phyloP scores from a whole-genome alignment of 345 rosid genomes.

The Salix brachista region DNA sequence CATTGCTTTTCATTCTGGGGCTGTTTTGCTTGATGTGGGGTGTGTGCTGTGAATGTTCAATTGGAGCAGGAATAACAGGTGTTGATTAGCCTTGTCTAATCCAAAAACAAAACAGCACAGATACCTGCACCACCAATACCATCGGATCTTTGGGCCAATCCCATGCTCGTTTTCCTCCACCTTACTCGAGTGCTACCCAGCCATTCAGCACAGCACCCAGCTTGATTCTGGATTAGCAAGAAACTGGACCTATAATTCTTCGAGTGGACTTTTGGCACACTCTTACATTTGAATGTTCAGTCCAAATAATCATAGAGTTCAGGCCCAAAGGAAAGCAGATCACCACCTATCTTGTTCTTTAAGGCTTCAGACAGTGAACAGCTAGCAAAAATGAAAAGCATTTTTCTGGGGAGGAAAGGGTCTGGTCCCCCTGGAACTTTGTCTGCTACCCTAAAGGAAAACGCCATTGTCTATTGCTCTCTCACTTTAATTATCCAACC shows the following conservation, averaged over 20 bases:
- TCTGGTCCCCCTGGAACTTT: neutral
- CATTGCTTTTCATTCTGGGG: constrained; percentile 14
- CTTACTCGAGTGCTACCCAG: neutral
- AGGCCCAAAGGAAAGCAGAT: neutral
- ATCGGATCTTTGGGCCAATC: neutral
- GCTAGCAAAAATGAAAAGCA: neutral
- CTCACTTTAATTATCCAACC: neutral
- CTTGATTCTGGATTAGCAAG: neutral
- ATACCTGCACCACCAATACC: neutral
- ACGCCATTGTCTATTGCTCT: neutral
- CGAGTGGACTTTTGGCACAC: neutral
- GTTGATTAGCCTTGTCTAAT: constrained; percentile 3
- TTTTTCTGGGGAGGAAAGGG: neutral
- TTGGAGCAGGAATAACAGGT: neutral
- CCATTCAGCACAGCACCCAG: neutral
- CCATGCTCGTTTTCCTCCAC: neutral
- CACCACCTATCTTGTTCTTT: neutral
- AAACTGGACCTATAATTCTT: neutral
- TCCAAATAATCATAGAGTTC: neutral
- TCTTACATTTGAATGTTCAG: neutral
- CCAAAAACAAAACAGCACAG: neutral
- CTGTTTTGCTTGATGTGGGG: neutral
- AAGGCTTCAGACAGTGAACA: neutral
- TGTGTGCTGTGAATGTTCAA: neutral
- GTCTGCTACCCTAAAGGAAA: neutral